Evolutionary conservation across 352 stramenopile genomes (phyloP).

Genomic region (Blastocystis sp.): DNA sequence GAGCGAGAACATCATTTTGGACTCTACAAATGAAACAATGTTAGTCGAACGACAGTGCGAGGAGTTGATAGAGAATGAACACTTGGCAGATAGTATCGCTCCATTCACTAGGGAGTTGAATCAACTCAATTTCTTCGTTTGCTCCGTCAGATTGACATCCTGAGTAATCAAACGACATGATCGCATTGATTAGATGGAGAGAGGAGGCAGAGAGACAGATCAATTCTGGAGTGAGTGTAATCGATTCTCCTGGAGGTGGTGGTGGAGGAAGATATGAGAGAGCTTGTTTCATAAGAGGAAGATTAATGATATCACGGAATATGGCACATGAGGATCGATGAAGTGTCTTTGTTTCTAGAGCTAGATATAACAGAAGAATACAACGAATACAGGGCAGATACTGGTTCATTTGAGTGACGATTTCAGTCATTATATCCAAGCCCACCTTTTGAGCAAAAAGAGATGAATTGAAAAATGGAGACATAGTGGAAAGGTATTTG

Average conservation of each 20-base stretch:
- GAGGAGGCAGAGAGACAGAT: neutral
- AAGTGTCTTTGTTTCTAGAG: neutral
- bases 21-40: neutral
- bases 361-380: neutral
- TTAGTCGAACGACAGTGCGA: neutral
- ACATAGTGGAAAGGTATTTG: neutral
- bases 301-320: slow-evolving; percentile 20
- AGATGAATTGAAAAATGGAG: neutral
- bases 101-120: slow-evolving; percentile 1
- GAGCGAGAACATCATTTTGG: neutral
- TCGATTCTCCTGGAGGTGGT: neutral
- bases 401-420: slow-evolving; percentile 16
- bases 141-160: neutral
- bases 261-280: neutral
- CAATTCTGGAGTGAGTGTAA: slow-evolving; percentile 10
- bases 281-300: neutral
- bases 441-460: slow-evolving; percentile 31
- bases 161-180: slow-evolving; percentile 7
- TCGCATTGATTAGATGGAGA: neutral
- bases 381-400: slow-evolving; percentile 1
- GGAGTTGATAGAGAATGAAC: neutral
- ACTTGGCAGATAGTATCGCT: neutral
- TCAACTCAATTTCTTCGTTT: slow-evolving; percentile 13
- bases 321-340: neutral
- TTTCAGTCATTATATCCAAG: slow-evolving; percentile 20